Evolutionary conservation across 208 protist genomes (phyloP).

Genomic region (Leishmania guyanensis): DNA sequence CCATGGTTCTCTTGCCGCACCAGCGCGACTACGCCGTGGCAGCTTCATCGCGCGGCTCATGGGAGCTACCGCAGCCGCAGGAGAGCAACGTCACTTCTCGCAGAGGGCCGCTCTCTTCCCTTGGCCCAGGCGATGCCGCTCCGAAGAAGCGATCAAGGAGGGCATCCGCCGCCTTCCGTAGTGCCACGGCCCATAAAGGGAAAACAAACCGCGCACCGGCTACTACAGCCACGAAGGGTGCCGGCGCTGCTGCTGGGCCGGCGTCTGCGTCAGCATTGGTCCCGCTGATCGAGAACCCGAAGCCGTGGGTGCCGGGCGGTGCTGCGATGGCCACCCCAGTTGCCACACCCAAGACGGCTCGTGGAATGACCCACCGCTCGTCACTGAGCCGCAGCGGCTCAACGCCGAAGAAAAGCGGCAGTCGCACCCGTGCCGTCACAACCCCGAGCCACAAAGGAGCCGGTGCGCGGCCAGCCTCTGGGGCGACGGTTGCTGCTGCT

Average conservation of each 20-base stretch:
- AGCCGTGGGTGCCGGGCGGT: slow-evolving; percentile 20
- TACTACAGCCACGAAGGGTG: neutral
- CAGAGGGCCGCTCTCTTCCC: neutral
- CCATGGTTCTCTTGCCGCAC: slow-evolving; percentile 17
- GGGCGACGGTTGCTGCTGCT: neutral
- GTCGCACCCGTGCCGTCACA: neutral
- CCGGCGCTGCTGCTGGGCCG: neutral
- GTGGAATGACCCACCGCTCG: neutral
- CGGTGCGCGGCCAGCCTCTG: neutral
- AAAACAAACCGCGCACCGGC: neutral
- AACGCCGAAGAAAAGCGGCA: neutral
- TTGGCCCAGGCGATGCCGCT: neutral
- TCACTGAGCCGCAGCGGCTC: neutral
- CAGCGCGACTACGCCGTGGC: neutral
- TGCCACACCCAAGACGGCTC: neutral
- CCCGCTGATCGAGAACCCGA: slow-evolving; percentile 10
- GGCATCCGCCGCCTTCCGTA: neutral
- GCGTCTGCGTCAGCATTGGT: neutral
- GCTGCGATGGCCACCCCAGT: neutral
- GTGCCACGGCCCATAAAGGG: neutral
- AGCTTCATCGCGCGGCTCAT: neutral
- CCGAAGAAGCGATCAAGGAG: neutral
- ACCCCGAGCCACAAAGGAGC: neutral
- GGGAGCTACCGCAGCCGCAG: neutral
- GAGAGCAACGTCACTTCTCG: neutral